Percentiles rank a stretch among this genome's conserved stretches.
phyloP scores from a whole-genome alignment of 129 eudicot species.

The Erigeron canadensis region DNA sequence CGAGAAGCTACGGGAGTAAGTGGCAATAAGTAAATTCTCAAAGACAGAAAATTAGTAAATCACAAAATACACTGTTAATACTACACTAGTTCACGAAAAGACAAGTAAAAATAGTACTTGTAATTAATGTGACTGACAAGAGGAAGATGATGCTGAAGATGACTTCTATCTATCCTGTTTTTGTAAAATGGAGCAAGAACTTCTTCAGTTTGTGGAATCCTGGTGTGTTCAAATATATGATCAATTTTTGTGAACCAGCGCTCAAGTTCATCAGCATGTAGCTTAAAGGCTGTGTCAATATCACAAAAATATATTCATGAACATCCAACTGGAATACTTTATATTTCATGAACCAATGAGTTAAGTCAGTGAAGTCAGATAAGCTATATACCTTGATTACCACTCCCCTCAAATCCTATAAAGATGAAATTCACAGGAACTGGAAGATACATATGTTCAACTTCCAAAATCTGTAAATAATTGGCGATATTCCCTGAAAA shows the following conservation, averaged over 20 bases:
- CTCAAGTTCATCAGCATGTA: slow-evolving; percentile 77
- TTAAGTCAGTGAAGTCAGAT: slow-evolving; percentile 10
- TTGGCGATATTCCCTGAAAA: slow-evolving; percentile 76
- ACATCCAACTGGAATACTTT: slow-evolving; percentile 1
- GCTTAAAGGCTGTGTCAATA: slow-evolving; percentile 62
- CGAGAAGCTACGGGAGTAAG: slow-evolving; percentile 66
- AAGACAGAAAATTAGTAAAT: not conserved
- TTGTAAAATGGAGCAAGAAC: slow-evolving; percentile 71
- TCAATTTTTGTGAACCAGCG: slow-evolving; percentile 97
- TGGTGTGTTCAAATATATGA: slow-evolving; percentile 88
- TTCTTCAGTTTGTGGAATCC: slow-evolving; percentile 82
- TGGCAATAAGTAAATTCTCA: slow-evolving; percentile 9
- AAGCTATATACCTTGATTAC: slow-evolving; percentile 67
- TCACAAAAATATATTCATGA: slow-evolving; percentile 20
- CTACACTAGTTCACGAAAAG: slow-evolving; percentile 10
- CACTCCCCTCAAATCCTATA: slow-evolving; percentile 94
- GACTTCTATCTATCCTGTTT: slow-evolving; percentile 55
- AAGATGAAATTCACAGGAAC: slow-evolving; percentile 97
- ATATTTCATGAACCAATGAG: not conserved
- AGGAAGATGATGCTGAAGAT: slow-evolving; percentile 71
- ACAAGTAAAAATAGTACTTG: slow-evolving; percentile 54
- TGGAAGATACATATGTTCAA: slow-evolving; percentile 87
- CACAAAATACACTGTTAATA: slow-evolving; percentile 8
- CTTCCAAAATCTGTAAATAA: slow-evolving; percentile 83
- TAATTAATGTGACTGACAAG: slow-evolving; percentile 77